phyloP scores from a whole-genome alignment of 78 protist genomes.

The Polysphondylium violaceum region DNA sequence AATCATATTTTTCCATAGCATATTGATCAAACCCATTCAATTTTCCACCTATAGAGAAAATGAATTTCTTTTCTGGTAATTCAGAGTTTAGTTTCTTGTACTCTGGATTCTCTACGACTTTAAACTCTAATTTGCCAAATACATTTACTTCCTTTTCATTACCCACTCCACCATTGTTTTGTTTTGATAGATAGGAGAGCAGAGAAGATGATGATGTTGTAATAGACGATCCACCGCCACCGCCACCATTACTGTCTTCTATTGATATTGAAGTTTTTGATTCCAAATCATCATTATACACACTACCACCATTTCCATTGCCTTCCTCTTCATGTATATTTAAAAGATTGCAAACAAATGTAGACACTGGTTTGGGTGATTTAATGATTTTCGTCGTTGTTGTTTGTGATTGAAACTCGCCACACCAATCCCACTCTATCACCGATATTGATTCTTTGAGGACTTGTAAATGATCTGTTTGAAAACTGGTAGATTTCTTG shows the following conservation, averaged over 20 bases:
- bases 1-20: slow-evolving; percentile 33
- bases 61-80: slow-evolving; percentile 12
- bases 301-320: background rate
- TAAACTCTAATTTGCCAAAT: slow-evolving; percentile 36
- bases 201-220: too few relatives aligned
- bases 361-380: slow-evolving; percentile 8
- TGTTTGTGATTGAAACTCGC: slow-evolving; percentile 30
- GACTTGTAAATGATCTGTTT: slow-evolving; percentile 25
- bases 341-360: background rate
- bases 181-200: too few relatives aligned
- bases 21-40: slow-evolving; percentile 47
- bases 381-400: background rate
- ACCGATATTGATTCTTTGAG: slow-evolving; percentile 46
- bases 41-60: slow-evolving; percentile 63
- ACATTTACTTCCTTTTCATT: background rate
- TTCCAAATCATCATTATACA: background rate
- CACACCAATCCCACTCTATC: slow-evolving; percentile 56
- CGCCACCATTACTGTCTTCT: background rate
- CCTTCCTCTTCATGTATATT: background rate
- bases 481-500: slow-evolving; percentile 1
- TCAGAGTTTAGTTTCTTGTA: slow-evolving; percentile 9
- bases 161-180: background rate
- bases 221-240: background rate
- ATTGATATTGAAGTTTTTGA: slow-evolving; percentile 21
- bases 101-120: background rate